Evolutionary conservation across 768 basidiomycete species (phyloP).

Genomic region (Leccinellum luteum): DNA sequence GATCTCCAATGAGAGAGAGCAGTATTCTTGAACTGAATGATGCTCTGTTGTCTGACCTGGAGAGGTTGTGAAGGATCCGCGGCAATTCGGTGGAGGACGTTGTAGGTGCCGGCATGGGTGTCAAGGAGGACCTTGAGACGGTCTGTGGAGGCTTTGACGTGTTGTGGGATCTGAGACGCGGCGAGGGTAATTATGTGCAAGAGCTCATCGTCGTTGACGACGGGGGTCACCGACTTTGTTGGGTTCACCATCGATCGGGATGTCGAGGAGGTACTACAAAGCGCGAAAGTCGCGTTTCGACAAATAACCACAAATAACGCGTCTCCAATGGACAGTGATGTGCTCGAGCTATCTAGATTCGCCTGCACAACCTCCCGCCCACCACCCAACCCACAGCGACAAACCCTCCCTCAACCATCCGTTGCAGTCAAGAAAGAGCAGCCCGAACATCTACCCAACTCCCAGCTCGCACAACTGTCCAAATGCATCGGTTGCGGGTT

Average conservation of each 20-base stretch:
- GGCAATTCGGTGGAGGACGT: constrained; percentile 73
- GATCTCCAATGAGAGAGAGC: constrained; percentile 75
- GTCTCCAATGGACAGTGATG: constrained; percentile 28
- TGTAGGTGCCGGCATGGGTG: constrained; percentile 62
- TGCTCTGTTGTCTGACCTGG: constrained; percentile 71
- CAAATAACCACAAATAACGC: constrained; percentile 42
- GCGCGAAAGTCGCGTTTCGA: constrained; percentile 6
- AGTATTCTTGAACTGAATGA: constrained; percentile 87
- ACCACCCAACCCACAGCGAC: not conserved
- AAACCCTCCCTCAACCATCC: constrained; percentile 1
- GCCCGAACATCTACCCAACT: constrained; percentile 40
- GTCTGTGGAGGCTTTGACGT: constrained; percentile 47
- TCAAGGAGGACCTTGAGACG: constrained; percentile 68
- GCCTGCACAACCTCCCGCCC: constrained; percentile 29
- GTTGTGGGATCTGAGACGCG: constrained; percentile 66
- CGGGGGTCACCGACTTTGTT: constrained; percentile 20
- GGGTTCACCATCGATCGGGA: constrained; percentile 24
- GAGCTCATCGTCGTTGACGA: constrained; percentile 61
- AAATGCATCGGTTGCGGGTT: constrained; percentile 65
- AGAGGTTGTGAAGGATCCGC: constrained; percentile 57
- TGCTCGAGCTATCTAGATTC: constrained; percentile 34
- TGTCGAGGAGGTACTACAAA: not conserved
- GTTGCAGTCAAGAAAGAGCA: constrained; percentile 5
- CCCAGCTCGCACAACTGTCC: constrained; percentile 45
- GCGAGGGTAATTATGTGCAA: constrained; percentile 64